phyloP scores from a whole-genome alignment of 768 basidiomycete genomes.

The Phaffia australis region DNA sequence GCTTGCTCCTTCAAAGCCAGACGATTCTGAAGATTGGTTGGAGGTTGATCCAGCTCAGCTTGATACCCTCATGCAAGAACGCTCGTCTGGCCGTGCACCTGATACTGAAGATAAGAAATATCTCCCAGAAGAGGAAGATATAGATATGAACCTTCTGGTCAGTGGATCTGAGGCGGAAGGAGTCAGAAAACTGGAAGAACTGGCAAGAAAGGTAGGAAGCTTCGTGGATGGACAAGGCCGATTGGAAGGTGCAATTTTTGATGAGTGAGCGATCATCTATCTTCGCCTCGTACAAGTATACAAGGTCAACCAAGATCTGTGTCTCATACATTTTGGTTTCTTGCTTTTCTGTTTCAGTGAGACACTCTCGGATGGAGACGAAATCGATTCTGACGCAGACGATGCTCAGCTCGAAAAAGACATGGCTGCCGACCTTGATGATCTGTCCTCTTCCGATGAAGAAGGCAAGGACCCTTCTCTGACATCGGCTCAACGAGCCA shows the following conservation, averaged over 20 bases:
- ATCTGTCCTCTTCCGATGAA: constrained; percentile 10
- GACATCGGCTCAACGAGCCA: constrained; percentile 43
- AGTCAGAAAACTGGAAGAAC: constrained; percentile 46
- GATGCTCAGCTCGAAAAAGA: constrained; percentile 41
- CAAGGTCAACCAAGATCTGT: background rate
- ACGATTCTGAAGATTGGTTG: constrained; percentile 79
- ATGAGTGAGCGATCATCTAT: constrained; percentile 55
- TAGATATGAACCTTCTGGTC: constrained; percentile 41
- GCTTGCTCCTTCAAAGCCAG: constrained; percentile 34
- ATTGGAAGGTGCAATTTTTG: constrained; percentile 75
- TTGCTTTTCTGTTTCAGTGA: constrained; percentile 44
- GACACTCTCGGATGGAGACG: constrained; percentile 50
- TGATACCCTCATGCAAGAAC: constrained; percentile 53
- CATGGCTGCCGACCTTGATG: constrained; percentile 24
- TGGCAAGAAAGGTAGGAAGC: constrained; percentile 75
- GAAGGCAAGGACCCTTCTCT: constrained; percentile 31
- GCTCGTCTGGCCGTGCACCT: constrained; percentile 26
- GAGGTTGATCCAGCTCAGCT: constrained; percentile 63
- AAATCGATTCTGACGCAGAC: constrained; percentile 41
- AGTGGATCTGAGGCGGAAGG: constrained; percentile 19
- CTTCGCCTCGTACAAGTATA: background rate
- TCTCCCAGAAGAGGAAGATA: constrained; percentile 44
- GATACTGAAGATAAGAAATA: constrained; percentile 31
- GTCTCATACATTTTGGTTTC: background rate
- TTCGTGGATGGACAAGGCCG: constrained; percentile 87